Evolutionary conservation across 2,329 filamentous ascomycete genomes (phyloP).

Genomic region (Aspergillus ibericus): DNA sequence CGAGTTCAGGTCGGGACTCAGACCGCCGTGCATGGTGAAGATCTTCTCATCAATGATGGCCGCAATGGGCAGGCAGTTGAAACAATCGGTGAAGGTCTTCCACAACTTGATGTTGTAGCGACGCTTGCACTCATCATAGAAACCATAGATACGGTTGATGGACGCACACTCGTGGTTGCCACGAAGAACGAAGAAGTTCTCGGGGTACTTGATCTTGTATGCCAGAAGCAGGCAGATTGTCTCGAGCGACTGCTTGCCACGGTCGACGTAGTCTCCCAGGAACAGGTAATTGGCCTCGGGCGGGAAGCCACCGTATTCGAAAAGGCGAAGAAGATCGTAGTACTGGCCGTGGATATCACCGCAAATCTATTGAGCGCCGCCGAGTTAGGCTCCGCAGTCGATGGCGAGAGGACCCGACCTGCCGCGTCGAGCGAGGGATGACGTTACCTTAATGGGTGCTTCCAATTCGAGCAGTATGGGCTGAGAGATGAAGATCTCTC

Average conservation of each 20-base stretch:
- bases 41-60: slow-evolving; percentile 99
- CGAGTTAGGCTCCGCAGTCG: slow-evolving; percentile 16
- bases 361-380: slow-evolving; percentile 70
- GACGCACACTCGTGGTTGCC: slow-evolving; percentile 99
- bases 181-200: slow-evolving; percentile 98
- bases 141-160: slow-evolving; percentile 98
- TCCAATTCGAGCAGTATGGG: slow-evolving; percentile 96
- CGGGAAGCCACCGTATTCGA: slow-evolving; percentile 97
- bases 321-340: slow-evolving; percentile 93
- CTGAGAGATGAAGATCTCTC: slow-evolving; percentile 99
- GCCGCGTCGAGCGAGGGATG: neutral
- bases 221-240: slow-evolving; percentile 95
- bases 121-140: slow-evolving; percentile 99
- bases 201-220: slow-evolving; percentile 99
- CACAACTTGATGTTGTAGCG: slow-evolving; percentile 99
- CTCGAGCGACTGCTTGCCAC: slow-evolving; percentile 98
- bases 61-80: slow-evolving; percentile 97
- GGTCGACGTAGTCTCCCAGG: slow-evolving; percentile 97
- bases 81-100: slow-evolving; percentile 99
- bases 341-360: slow-evolving; percentile 99
- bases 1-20: slow-evolving; percentile 95
- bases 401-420: neutral
- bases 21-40: slow-evolving; percentile 98
- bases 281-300: slow-evolving; percentile 99
- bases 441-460: slow-evolving; percentile 90